phyloP scores from a whole-genome alignment of 1,139 yeast species.

The Yamadazyma blattariae region DNA sequence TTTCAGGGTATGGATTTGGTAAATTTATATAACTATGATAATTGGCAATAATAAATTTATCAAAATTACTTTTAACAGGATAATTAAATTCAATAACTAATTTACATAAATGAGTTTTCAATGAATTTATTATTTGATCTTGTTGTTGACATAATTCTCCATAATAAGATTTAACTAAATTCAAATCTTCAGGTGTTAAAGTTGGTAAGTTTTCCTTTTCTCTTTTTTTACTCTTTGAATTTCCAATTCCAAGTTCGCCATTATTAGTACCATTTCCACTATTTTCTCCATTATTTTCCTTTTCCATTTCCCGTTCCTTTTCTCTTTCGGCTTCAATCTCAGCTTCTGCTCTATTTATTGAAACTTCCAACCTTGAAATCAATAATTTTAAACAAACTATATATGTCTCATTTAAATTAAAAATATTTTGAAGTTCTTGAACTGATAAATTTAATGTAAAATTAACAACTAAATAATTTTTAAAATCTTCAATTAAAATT shows the following conservation, averaged over 20 bases:
- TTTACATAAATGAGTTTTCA: constrained; percentile 17
- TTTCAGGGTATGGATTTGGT: constrained; percentile 12
- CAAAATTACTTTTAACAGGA: constrained; percentile 17
- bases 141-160: constrained; percentile 14
- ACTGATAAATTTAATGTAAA: constrained; percentile 22
- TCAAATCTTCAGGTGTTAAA: no score
- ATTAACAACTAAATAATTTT: constrained; percentile 14
- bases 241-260: no score
- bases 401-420: constrained; percentile 23
- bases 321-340: background rate
- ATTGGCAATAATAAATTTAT: constrained; percentile 26
- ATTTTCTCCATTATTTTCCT: no score
- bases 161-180: background rate
- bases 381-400: constrained; percentile 15
- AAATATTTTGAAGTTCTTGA: constrained; percentile 24
- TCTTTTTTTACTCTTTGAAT: no score
- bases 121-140: constrained; percentile 12
- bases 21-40: constrained; percentile 23
- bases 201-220: no score
- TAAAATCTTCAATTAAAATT: background rate
- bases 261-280: no score
- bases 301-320: no score
- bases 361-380: constrained; percentile 8
- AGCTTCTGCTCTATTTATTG: constrained; percentile 1
- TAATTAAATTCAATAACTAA: constrained; percentile 11